These are phyloP conservation scores for Russula virescens DNA, from an alignment of 768 basidiomycete genomes.

Conservation along the genomic window DNA sequence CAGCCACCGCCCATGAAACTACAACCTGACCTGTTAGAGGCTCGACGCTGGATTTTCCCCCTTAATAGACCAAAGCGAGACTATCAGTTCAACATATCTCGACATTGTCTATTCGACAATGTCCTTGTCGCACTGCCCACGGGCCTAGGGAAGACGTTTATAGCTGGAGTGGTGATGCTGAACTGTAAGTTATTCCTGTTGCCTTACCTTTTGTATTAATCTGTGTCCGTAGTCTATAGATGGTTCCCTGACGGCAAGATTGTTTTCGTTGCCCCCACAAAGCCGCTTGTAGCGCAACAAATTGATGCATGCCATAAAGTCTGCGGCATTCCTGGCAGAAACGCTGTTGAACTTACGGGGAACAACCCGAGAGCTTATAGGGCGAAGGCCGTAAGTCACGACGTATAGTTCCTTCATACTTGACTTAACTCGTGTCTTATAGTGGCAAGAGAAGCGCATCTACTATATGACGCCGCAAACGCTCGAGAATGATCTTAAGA, in stretches of 20 bases:
- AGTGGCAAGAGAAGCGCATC: slow-evolving; percentile 82
- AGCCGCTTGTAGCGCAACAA: slow-evolving; percentile 94
- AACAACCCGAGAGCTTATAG: slow-evolving; percentile 51
- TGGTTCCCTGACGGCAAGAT: slow-evolving; percentile 93
- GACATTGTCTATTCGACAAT: slow-evolving; percentile 81
- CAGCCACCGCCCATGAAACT: slow-evolving; percentile 78
- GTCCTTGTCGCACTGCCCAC: slow-evolving; percentile 93
- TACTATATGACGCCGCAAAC: slow-evolving; percentile 98
- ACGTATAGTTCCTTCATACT: not conserved
- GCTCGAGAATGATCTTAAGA: slow-evolving; percentile 75
- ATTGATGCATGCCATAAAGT: slow-evolving; percentile 87
- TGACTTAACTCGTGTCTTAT: not conserved
- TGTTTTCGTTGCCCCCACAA: slow-evolving; percentile 93
- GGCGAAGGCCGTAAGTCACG: slow-evolving; percentile 49
- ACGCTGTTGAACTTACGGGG: slow-evolving; percentile 86
- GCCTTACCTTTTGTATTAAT: slow-evolving; percentile 5
- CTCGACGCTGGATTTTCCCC: slow-evolving; percentile 88
- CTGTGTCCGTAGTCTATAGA: slow-evolving; percentile 58
- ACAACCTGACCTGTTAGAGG: slow-evolving; percentile 66
- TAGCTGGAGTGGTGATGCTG: slow-evolving; percentile 94
- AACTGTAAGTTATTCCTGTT: slow-evolving; percentile 56
- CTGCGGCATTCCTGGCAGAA: slow-evolving; percentile 86
- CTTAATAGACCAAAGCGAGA: slow-evolving; percentile 82
- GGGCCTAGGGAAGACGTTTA: slow-evolving; percentile 95
- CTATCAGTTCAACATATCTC: slow-evolving; percentile 93